A percentile compares a stretch with the other conserved stretches of the same genome.
Conservation (phyloP, 257 asterid genomes). For the Solanum pimpinellifolium region DNA sequence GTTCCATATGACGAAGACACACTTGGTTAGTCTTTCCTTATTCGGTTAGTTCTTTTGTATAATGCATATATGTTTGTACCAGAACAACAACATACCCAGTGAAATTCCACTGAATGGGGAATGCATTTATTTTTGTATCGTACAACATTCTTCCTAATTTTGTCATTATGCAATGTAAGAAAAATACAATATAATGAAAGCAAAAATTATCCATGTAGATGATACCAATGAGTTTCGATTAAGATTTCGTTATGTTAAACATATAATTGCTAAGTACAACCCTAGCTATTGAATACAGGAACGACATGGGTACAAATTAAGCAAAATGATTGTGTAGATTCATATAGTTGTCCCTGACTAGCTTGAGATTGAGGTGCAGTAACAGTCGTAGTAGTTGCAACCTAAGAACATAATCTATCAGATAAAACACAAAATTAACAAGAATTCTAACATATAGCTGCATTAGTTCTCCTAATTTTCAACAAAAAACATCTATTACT, state of each 20-base stretch:
- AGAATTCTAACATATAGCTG: not conserved
- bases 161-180: not conserved
- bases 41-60: not conserved
- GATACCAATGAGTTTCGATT: not conserved
- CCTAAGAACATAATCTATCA: not conserved
- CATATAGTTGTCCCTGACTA: not conserved
- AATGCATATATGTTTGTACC: not conserved
- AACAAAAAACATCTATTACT: not conserved
- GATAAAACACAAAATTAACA: not conserved
- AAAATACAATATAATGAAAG: not conserved
- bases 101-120: no score
- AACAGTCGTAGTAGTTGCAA: not conserved
- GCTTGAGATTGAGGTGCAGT: not conserved
- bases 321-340: not conserved
- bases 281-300: not conserved
- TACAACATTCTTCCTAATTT: not conserved
- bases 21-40: slow-evolving; percentile 46
- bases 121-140: not conserved
- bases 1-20: slow-evolving; percentile 48
- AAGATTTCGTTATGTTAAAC: not conserved
- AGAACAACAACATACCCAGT: no score
- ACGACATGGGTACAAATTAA: not conserved
- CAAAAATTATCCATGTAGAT: no score
- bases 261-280: not conserved
- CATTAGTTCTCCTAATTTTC: not conserved